Base-by-base conservation (phyloP, 1,284 basidiomycete species). In the Pterulicium gracile region DNA sequence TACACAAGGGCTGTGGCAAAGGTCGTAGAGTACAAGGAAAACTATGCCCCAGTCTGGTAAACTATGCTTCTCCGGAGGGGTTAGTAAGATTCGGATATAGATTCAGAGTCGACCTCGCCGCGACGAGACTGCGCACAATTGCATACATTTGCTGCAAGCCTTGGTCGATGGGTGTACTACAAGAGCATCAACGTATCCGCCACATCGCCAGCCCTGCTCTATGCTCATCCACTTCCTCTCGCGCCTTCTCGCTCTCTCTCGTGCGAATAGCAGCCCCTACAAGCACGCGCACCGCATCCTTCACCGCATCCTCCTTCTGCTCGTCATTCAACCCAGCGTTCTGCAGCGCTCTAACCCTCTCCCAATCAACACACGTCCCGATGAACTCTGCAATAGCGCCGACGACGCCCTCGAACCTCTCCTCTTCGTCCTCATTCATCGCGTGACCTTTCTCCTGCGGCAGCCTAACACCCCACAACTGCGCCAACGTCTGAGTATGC, bases 321-420 rank as follows among this genome's bases (percentile, higher is more conserved):
- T 52, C 55, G 12, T 56, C 57, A 34, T 53, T 58, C 13, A 44
- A 47, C n/a, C n/a, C n/a, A 5, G 19, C 50, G 41, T 50, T 54
- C 18, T 41, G 52, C 17, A 45, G 49, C n/a, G 70, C 48, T 27
- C 59, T 56, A 3, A 76, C 60, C 49, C 78, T 60, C 5, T 68
- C 68, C 77, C 78, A 81, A 52, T 81, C 78, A 23, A 78, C 61
- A 57, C 77, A 81, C 49, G 81, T 56, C 43, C 75, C 75, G 49
- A 81, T 44, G 53, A 72, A 81, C 56, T 81, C 79, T 51, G 64
- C 73, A 27, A 81, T 52, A 12, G 75, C 72, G 47, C 64, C 61
- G 7, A 78, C 68, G n/a, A n/a, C n/a, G n/a, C n/a, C n/a, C n/a
- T n/a, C n/a, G n/a, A n/a, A 12, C n/a, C 78, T 63, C 3, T 75